Evolutionary conservation across 495 filamentous ascomycete genomes (phyloP).

Genomic region (Astrocystis sublimbata): DNA sequence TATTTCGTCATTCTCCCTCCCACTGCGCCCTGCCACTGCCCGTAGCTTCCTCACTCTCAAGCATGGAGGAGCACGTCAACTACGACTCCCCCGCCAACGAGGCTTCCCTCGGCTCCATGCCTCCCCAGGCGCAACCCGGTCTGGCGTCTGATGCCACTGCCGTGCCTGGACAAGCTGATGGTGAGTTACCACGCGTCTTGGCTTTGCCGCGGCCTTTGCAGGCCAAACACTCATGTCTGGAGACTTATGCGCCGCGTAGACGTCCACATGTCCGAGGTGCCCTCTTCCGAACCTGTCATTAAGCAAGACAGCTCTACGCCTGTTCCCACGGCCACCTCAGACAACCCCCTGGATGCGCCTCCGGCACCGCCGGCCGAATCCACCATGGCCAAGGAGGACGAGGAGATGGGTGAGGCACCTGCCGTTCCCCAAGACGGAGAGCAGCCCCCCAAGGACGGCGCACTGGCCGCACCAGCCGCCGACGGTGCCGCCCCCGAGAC

Average conservation of each 20-base stretch:
- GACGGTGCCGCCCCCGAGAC: slow-evolving; percentile 41
- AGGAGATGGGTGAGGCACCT: slow-evolving; percentile 80
- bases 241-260: slow-evolving; percentile 42
- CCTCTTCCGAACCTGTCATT: slow-evolving; percentile 43
- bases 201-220: background rate
- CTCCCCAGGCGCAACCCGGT: slow-evolving; percentile 53
- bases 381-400: slow-evolving; percentile 65
- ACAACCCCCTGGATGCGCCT: slow-evolving; percentile 85
- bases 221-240: slow-evolving; percentile 25
- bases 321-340: slow-evolving; percentile 60
- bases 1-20: slow-evolving; percentile 16
- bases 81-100: slow-evolving; percentile 56
- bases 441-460: slow-evolving; percentile 41
- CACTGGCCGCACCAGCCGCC: slow-evolving; percentile 44
- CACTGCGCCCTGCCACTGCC: background rate
- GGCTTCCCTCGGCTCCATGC: slow-evolving; percentile 51
- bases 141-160: slow-evolving; percentile 40
- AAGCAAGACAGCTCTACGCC: slow-evolving; percentile 55
- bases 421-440: slow-evolving; percentile 54
- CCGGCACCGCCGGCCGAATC: slow-evolving; percentile 71
- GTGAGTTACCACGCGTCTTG: slow-evolving; percentile 26
- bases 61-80: slow-evolving; percentile 58
- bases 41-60: background rate
- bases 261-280: slow-evolving; percentile 56
- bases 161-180: slow-evolving; percentile 35